A percentile compares a stretch with the other conserved stretches of the same genome.
Conservation (phyloP, 202 grass and related monocot genomes). For the Dendrocalamus latiflorus region DNA sequence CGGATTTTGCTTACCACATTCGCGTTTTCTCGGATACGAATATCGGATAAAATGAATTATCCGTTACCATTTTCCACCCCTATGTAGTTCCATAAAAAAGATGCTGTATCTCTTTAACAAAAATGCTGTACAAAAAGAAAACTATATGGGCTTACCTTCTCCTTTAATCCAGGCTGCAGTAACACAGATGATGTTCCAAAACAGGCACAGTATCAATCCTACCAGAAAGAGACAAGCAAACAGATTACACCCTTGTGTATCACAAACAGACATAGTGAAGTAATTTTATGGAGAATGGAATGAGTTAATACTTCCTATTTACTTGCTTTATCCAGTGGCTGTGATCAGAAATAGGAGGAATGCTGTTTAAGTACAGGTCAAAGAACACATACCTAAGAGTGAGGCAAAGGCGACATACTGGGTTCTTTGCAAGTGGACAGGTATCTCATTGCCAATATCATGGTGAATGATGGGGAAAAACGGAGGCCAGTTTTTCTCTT, state of each 20-base stretch:
- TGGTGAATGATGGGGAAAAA: slow-evolving; percentile 75
- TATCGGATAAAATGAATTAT: no score
- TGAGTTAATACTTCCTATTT: background rate
- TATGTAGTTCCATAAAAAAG: background rate
- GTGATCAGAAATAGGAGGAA: background rate
- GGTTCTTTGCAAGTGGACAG: slow-evolving; percentile 48
- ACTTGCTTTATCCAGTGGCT: background rate
- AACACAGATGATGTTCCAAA: slow-evolving; percentile 67
- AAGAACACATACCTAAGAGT: slow-evolving; percentile 42
- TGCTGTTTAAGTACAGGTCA: background rate
- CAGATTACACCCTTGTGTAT: background rate
- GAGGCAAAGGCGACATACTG: slow-evolving; percentile 57
- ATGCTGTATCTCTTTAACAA: background rate
- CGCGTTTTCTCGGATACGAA: no score
- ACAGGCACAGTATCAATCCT: slow-evolving; percentile 55
- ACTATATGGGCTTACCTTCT: slow-evolving; percentile 20
- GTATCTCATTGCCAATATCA: slow-evolving; percentile 74
- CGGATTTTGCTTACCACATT: no score
- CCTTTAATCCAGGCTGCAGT: slow-evolving; percentile 61
- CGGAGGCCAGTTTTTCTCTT: slow-evolving; percentile 71
- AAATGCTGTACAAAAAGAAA: background rate
- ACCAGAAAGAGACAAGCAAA: background rate
- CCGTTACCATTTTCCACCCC: no score
- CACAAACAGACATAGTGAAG: background rate
- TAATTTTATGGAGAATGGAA: background rate